These are phyloP conservation scores for Rhodotorula mucilaginosa DNA, from an alignment of 1,284 basidiomycete genomes.

Conservation along the genomic window DNA sequence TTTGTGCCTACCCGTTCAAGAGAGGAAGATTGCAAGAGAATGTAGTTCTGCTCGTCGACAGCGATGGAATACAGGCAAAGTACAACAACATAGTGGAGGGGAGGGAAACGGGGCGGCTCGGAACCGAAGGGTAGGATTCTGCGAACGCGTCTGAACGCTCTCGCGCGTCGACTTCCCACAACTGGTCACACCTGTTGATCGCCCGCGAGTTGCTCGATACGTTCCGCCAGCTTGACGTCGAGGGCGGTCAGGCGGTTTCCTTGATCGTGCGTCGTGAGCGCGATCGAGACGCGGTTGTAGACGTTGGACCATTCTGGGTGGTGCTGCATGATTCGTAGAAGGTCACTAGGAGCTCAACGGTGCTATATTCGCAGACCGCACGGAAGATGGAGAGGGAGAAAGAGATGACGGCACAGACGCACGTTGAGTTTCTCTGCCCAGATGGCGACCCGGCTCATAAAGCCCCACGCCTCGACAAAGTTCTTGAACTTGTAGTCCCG, in stretches of 20 bases:
- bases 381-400: neutral
- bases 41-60: no score
- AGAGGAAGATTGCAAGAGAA: no score
- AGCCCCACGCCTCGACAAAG: slow-evolving; percentile 34
- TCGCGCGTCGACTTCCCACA: neutral
- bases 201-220: slow-evolving; percentile 15
- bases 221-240: slow-evolving; percentile 37
- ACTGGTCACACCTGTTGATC: neutral
- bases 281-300: slow-evolving; percentile 35
- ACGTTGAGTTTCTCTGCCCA: slow-evolving; percentile 38
- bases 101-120: no score
- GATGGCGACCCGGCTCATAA: slow-evolving; percentile 37
- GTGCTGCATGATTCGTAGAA: slow-evolving; percentile 5
- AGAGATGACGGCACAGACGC: neutral
- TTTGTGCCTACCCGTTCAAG: no score
- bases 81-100: no score
- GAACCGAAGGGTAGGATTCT: neutral
- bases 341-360: neutral
- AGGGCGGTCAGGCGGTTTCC: slow-evolving; percentile 27
- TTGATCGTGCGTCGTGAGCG: slow-evolving; percentile 37
- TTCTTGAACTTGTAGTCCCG: slow-evolving; percentile 28
- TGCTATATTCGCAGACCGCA: accelerated
- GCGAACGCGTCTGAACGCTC: neutral
- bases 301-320: slow-evolving; percentile 41
- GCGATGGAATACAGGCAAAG: no score